Evolutionary conservation across 257 asterid species (phyloP), one percentile per base, ranked within the genome.

Genomic region (Solanum medicagineum): DNA sequence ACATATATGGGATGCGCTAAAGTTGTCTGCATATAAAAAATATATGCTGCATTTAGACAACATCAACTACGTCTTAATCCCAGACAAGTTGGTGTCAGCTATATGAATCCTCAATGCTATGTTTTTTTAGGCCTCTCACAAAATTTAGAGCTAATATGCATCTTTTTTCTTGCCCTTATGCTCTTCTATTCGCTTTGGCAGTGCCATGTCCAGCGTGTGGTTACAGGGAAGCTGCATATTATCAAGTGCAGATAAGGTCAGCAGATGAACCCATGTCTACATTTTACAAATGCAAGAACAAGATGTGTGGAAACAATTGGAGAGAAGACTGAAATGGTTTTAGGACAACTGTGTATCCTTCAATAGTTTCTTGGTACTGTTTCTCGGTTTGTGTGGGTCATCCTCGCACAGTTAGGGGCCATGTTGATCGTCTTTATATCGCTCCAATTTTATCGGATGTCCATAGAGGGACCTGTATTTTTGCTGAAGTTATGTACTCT

Each of bases 221-320:
- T 51, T 84, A 49, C 82, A 75, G 80, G 51, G 70, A 84, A 84
- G 86, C 86, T 20, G 86, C 86, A 51, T 84, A 68, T 66, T 56
- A 68, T 44, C 70, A 84, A 69, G 65, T 84, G 45, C 86, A 84
- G 42, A 84, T 75, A 51, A 84, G 86, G 47, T 84, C 86, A 20
- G 86, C 86, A 54, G 86, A 84, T 69, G 86, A 84, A 26, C 81
- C 86, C 6, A 75, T 75, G 66, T 69, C 82, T 57, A 51, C 69
- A 26, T 84, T 84, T 70, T 84, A 84, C 57, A 84, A 69, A 84
- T 84, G 86, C 81, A 84, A 68, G 66, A 44, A 75, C 54, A 84
- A 68, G 80, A 24, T 73, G 44, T 84, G 86, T 59, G 68, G 86
- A 5, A 49, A 45, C 79, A 84, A 54, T 84, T 84, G 86, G 86